Conservation (phyloP, 2,329 filamentous ascomycete species). For the Metarhizium guizhouense region DNA sequence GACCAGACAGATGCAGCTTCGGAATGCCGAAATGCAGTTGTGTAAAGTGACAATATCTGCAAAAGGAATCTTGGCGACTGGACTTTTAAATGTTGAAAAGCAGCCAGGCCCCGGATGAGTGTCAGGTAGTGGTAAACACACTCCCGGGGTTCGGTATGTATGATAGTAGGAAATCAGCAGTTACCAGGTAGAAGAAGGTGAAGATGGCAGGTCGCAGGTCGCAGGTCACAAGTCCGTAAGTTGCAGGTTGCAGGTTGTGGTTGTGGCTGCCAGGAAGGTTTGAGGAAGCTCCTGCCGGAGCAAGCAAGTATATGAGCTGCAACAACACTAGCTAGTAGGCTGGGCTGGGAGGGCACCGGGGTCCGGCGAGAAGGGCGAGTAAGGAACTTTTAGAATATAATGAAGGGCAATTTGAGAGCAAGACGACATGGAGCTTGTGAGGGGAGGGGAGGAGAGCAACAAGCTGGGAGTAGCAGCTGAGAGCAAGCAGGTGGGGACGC, state of each 20-base stretch:
- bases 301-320: neutral
- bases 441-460: neutral
- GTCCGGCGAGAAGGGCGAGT: neutral
- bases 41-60: neutral
- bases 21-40: neutral
- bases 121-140: neutral
- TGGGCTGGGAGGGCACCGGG: too few relatives aligned
- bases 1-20: neutral
- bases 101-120: neutral
- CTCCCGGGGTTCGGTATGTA: neutral
- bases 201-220: neutral
- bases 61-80: neutral
- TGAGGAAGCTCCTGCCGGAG: neutral
- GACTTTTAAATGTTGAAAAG: neutral
- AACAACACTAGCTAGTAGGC: neutral
- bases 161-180: neutral
- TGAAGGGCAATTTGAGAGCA: too few relatives aligned
- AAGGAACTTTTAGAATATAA: neutral
- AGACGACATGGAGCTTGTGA: too few relatives aligned
- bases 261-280: neutral
- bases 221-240: neutral
- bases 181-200: neutral
- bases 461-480: neutral
- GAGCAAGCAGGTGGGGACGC: conserved; percentile 9
- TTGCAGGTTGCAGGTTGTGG: neutral